Evolutionary conservation across 2,329 filamentous ascomycete genomes (phyloP), one percentile per base, ranked within the genome.

Genomic region (Coniella vitis): DNA sequence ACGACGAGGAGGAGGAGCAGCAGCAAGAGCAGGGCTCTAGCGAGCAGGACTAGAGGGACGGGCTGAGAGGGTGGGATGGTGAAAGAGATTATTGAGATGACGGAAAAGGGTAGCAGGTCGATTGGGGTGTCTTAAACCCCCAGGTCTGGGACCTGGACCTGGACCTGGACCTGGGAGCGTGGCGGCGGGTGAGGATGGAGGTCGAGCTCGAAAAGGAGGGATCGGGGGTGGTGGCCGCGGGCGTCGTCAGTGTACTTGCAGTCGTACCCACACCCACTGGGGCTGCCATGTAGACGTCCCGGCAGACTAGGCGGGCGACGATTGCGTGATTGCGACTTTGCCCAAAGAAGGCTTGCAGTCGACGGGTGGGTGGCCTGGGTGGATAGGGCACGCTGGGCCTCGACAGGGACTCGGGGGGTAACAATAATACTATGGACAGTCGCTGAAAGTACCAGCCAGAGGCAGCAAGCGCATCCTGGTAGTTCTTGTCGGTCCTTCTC

Each of bases 141-240:
- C 40, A 36, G 45, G 7, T 14, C 38, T 17, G n/a, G 22, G 29
- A 12, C 29, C n/a, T n/a, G n/a, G n/a, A n/a, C n/a, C n/a, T n/a
- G n/a, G n/a, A n/a, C n/a, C n/a, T n/a, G n/a, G n/a, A 45, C 25
- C 25, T 45, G 29, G 40, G 41, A 38, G 45, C 48, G 47, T 45
- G 45, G 13, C 13, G 20, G 14, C 12, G 25, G n/a, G 25, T 22
- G 14, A 4, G n/a, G 9, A 14, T 10, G 13, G 4, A 3, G 13
- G 35, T 47, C 40, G 32, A 48, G 49, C 50, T 47, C 52, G 41
- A 51, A 51, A 57, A 49, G 37, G 35, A 52, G 38, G 42, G 41
- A 47, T 36, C 14, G 35, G 43, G 45, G 45, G 47, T 44, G 45
- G 40, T 46, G 44, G 43, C 25, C 25, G 25, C 25, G 25, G 25